Base-by-base conservation (phyloP, 2,329 filamentous ascomycete species). In the Diplodia seriata region DNA sequence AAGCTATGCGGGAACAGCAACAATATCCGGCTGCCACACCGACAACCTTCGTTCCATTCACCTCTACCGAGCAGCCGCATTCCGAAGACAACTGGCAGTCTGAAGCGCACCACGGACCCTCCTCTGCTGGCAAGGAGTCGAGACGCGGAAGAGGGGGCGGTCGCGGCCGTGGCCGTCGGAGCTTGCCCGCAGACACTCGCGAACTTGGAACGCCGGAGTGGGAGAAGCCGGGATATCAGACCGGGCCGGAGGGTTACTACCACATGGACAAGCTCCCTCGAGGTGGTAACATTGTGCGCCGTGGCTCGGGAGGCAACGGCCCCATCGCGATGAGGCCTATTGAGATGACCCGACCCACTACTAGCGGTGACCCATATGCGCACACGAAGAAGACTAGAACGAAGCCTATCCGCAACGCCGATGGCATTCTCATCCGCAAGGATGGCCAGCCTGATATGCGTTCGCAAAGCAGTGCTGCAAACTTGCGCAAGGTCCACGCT, bases 361-460 rank as follows among this genome's bases (percentile, higher is more conserved):
- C 73, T 33, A 73, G 72, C 33, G 71, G 50, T 29, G 78, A 81
- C 65, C 76, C 74, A 4, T 80, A 81, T 68, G 76, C 76, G 12
- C 78, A 79, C 68, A 77, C 76, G 38, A 84, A 84, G 76, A 83
- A 82, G 73, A 82, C 81, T 1, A 77, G 83, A n/a, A 83, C 81
- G 5, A 84, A 84, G 72, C 83, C 83, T 2, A 78, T 81, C 26
- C 76, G 83, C 2, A 85, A 85, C 69, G 79, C 82, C 1, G 82
- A 85, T 49, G 83, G 83, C 0, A 76, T 85, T 20, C 73, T 85
- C 36, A 84, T 85, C 67, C 78, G 83, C 51, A 85, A 85, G 70
- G 83, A 85, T 68, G 83, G 83, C 5, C 74, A 81, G 12, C 83
- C 83, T 5, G 83, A 85, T 68, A 84, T 84, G 81, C 80, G 83